Evolutionary conservation across 345 rosid species (phyloP).

Genomic region (Toxicodendron radicans): DNA sequence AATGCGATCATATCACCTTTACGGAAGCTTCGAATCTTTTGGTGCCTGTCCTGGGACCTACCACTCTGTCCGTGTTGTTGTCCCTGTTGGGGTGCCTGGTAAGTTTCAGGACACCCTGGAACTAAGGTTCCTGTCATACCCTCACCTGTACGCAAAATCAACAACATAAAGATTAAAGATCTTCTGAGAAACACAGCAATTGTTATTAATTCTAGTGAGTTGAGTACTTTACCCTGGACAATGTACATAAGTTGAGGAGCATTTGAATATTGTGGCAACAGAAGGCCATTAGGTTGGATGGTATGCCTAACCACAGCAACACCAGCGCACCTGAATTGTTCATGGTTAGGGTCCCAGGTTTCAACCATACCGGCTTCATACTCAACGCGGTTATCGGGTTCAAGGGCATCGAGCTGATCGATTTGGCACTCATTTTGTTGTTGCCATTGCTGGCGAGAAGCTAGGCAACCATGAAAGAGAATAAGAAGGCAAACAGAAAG

Average conservation of each 20-base stretch:
- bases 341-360: constrained; percentile 51
- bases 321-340: constrained; percentile 65
- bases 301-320: constrained; percentile 41
- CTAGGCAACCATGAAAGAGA: constrained; percentile 42
- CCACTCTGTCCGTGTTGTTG: constrained; percentile 22
- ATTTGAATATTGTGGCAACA: constrained; percentile 46
- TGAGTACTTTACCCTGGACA: constrained; percentile 37
- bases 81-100: constrained; percentile 45
- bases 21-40: constrained; percentile 47
- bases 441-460: constrained; percentile 21
- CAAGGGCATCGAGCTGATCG: constrained; percentile 45
- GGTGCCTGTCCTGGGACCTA: constrained; percentile 52
- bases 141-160: constrained; percentile 31
- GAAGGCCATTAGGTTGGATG: constrained; percentile 55
- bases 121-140: constrained; percentile 45
- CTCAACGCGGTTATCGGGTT: constrained; percentile 46
- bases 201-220: too few relatives aligned
- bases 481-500: constrained; percentile 41
- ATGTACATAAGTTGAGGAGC: constrained; percentile 51
- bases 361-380: constrained; percentile 58
- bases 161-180: neutral
- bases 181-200: too few relatives aligned
- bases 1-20: constrained; percentile 49
- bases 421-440: constrained; percentile 49
- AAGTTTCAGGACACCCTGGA: constrained; percentile 76